Conservation (phyloP, 2,329 filamentous ascomycete genomes). For the Colletotrichum godetiae region DNA sequence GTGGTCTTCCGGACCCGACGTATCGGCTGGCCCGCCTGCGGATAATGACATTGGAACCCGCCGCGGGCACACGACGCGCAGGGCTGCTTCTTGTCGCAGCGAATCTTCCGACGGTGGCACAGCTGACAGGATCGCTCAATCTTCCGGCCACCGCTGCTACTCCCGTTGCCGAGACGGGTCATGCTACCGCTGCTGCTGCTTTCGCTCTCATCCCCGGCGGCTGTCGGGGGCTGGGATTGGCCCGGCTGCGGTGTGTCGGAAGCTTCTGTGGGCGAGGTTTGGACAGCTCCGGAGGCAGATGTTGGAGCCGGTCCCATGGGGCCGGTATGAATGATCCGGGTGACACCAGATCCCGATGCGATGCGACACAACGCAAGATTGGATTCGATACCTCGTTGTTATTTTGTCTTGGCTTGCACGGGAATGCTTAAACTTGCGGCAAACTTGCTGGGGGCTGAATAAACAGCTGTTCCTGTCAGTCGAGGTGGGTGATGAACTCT, state of each 20-base stretch:
- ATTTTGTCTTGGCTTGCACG: neutral
- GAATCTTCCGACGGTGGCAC: conserved; percentile 46
- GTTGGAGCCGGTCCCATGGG: conserved; percentile 1
- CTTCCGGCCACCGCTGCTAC: conserved; percentile 10
- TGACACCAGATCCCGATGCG: neutral
- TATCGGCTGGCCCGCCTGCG: conserved; percentile 39
- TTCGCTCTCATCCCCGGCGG: neutral
- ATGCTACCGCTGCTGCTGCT: neutral
- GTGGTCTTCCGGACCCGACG: conserved; percentile 42
- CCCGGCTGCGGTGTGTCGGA: conserved; percentile 1
- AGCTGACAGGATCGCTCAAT: conserved; percentile 44
- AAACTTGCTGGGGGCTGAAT: neutral
- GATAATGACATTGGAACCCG: conserved; percentile 44
- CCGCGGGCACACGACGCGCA: conserved; percentile 41
- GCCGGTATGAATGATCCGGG: neutral
- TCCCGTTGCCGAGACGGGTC: neutral
- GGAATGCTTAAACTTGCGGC: neutral
- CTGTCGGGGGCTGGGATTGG: neutral
- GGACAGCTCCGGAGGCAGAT: neutral
- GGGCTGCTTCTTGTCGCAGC: conserved; percentile 45
- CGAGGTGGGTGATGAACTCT: conserved; percentile 1
- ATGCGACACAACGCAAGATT: neutral
- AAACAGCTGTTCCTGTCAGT: neutral
- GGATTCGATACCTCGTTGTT: neutral
- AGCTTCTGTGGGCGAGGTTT: neutral